Evolutionary conservation across 805 yeast species (phyloP).

Genomic region (Metschnikowia santaceciliae): DNA sequence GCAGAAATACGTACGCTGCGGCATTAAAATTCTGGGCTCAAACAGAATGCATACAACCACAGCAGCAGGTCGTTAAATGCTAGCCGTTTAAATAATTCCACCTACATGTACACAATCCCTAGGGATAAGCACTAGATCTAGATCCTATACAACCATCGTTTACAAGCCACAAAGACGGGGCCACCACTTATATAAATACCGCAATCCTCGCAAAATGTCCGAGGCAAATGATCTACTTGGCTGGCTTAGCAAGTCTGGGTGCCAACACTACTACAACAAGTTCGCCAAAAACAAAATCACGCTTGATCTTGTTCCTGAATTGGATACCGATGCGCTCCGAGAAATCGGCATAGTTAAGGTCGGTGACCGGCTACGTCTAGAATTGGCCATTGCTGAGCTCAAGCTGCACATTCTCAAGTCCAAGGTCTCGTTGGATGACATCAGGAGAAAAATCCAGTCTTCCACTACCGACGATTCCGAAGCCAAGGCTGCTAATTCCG

Average conservation of each 20-base stretch:
- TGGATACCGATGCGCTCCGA: conserved; percentile 60
- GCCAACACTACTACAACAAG: conserved; percentile 31
- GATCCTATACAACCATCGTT: too few species aligned
- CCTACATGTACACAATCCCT: background rate
- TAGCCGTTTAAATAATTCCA: background rate
- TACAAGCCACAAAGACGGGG: background rate
- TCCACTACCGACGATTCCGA: background rate
- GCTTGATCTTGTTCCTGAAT: conserved; percentile 51
- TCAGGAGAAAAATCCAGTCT: conserved; percentile 3
- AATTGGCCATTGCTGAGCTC: conserved; percentile 51
- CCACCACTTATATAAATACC: background rate
- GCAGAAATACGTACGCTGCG: background rate
- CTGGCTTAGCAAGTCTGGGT: conserved; percentile 35
- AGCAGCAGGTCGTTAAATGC: conserved; percentile 1
- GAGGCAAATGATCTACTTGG: conserved; percentile 25
- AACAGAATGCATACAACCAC: background rate
- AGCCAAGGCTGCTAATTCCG: background rate
- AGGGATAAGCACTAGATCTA: background rate
- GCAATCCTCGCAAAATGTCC: conserved; percentile 5
- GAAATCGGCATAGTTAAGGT: conserved; percentile 73
- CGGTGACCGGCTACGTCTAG: conserved; percentile 77
- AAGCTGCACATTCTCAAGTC: conserved; percentile 19
- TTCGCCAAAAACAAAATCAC: conserved; percentile 51
- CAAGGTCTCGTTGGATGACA: conserved; percentile 11
- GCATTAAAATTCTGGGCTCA: background rate